Percentiles rank a stretch among this genome's conserved stretches.
phyloP scores from a whole-genome alignment of 1,139 yeast species.

The Spathaspora sp. region DNA sequence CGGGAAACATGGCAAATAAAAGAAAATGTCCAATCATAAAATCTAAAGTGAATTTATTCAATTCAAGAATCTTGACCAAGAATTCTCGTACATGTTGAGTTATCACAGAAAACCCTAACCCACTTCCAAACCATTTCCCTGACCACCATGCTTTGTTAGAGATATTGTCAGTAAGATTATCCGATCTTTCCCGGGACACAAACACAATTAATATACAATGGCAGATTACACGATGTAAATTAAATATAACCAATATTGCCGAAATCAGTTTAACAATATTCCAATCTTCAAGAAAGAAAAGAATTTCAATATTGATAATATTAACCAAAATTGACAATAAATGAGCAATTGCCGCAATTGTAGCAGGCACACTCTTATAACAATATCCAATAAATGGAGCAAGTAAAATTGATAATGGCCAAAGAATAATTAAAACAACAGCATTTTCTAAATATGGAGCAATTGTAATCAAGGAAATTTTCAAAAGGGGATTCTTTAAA shows the following conservation, averaged over 20 bases:
- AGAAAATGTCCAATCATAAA: conserved; percentile 67
- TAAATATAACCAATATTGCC: conserved; percentile 55
- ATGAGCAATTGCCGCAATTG: conserved; percentile 54
- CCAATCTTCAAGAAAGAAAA: conserved; percentile 67
- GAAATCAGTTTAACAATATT: conserved; percentile 55
- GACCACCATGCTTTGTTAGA: conserved; percentile 85
- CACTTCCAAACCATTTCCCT: conserved; percentile 69
- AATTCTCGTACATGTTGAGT: conserved; percentile 72
- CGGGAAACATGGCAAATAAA: conserved; percentile 59
- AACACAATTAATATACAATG: conserved; percentile 39
- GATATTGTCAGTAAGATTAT: conserved; percentile 51
- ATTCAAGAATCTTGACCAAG: conserved; percentile 65
- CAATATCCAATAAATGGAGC: conserved; percentile 46
- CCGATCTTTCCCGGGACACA: conserved; percentile 60
- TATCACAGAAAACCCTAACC: conserved; percentile 56
- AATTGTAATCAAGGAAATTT: conserved; percentile 51
- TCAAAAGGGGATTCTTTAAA: conserved; percentile 53
- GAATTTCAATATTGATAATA: conserved; percentile 54
- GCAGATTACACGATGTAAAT: conserved; percentile 49
- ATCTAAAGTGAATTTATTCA: conserved; percentile 69
- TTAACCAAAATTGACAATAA: conserved; percentile 51
- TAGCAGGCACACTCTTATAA: conserved; percentile 33
- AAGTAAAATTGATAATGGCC: conserved; percentile 45
- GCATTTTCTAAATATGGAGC: conserved; percentile 55
- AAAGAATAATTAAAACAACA: conserved; percentile 39